Percentiles rank a stretch among this genome's conserved stretches.
phyloP scores from a whole-genome alignment of 192 early-diverging fungal species.

The Coemansia sp. region DNA sequence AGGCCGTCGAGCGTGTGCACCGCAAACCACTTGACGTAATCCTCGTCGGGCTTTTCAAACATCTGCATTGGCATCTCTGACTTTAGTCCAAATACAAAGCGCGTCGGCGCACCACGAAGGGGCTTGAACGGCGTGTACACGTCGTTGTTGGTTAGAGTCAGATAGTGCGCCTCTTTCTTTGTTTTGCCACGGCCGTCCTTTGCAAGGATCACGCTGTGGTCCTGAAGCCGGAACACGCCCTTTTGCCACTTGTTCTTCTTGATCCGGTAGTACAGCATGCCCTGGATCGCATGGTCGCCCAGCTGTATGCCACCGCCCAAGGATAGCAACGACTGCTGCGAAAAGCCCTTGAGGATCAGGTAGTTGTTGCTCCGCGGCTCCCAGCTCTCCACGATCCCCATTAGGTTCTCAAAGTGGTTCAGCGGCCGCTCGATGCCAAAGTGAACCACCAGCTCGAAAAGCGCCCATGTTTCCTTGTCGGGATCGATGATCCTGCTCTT shows the following conservation, averaged over 20 bases:
- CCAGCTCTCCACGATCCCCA: conserved; percentile 82
- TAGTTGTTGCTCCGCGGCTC: conserved; percentile 72
- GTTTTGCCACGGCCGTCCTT: conserved; percentile 37
- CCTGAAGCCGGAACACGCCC: conserved; percentile 63
- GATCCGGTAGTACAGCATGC: conserved; percentile 71
- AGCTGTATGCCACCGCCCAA: conserved; percentile 32
- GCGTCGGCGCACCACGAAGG: conserved; percentile 70
- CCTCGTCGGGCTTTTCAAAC: conserved; percentile 81
- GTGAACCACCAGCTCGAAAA: conserved; percentile 90
- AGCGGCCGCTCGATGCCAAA: conserved; percentile 87
- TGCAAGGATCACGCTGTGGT: conserved; percentile 34
- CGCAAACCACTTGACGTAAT: conserved; percentile 67
- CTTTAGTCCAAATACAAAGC: conserved; percentile 82
- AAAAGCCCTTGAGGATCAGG: conserved; percentile 74
- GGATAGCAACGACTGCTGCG: conserved; percentile 26
- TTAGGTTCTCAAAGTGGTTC: conserved; percentile 86
- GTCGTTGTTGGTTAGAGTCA: conserved; percentile 70
- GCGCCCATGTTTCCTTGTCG: conserved; percentile 65
- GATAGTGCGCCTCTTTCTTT: conserved; percentile 41
- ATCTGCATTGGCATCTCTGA: conserved; percentile 73
- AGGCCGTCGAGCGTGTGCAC: conserved; percentile 42
- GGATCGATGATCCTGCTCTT: conserved; percentile 59
- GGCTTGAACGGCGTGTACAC: conserved; percentile 77
- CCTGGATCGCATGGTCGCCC: conserved; percentile 56
- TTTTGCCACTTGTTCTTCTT: conserved; percentile 88